Base-by-base conservation (phyloP, 768 basidiomycete species). In the Lactarius sanguifluus region DNA sequence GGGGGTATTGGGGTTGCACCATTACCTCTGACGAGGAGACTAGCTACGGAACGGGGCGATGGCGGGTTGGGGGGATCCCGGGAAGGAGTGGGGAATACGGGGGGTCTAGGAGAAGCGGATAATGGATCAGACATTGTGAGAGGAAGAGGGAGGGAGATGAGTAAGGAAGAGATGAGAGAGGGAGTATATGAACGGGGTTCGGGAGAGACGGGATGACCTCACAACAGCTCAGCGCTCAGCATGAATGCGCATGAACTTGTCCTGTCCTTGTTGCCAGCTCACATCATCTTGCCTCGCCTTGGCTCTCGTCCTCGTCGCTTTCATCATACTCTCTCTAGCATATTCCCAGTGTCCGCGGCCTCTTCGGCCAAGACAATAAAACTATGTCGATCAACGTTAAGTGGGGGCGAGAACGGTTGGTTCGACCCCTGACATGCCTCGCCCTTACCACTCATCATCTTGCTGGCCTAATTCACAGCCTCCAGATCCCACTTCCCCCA, bases 1-100 rank as follows among this genome's bases (percentile, higher is more conserved):
- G 95, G 92, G 0, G 96, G 96, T 68, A 98, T 91, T 57, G 90
- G 89, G 0, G 89, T 89, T 23, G 83, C 76, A 50, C 79, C 77
- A 65, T 69, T 72, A 65, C 75, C 67, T 64, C 73, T 76, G 77
- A 77, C 80, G 68, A 86, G 81, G 55, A 87, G 78, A 64, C 79
- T 76, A 30, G 78, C 78, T 18, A 74, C 74, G 40, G 73, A 71
- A 47, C 75, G 72, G 45, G 73, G 55, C 18, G 73, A 34, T 61
- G 73, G 59, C 32, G 66, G 64, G 60, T 56, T 16, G 56, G 67
- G 57, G 52, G 62, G 71, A 57, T 71, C 50, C 59, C 70, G 57
- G 59, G 63, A 66, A 47, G 70, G 58, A 36, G 71, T 65, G 25
- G 72, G 66, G 62, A 60, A 64, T 20, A 40, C 18, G 5, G 62